phyloP scores from a whole-genome alignment of 2,329 filamentous ascomycete genomes.

The Colletotrichum salicis region DNA sequence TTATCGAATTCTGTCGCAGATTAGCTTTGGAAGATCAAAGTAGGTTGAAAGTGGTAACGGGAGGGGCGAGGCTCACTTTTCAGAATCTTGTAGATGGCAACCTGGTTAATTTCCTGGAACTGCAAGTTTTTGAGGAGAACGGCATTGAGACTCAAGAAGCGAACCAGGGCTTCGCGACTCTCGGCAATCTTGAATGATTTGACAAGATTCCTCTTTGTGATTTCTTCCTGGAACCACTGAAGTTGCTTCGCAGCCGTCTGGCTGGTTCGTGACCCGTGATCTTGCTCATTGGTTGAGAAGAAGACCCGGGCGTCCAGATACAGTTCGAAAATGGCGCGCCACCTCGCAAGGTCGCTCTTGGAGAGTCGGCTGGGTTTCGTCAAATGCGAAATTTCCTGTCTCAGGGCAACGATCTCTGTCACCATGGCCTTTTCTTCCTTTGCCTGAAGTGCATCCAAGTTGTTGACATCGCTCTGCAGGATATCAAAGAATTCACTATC shows the following conservation, averaged over 20 bases:
- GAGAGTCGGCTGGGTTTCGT: constrained; percentile 72
- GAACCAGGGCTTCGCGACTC: constrained; percentile 71
- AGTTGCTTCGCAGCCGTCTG: constrained; percentile 74
- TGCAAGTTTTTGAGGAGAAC: constrained; percentile 81
- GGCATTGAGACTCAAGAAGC: constrained; percentile 79
- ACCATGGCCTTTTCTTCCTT: constrained; percentile 73
- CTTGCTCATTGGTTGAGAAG: constrained; percentile 79
- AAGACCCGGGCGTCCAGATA: constrained; percentile 85
- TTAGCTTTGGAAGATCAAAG: constrained; percentile 18
- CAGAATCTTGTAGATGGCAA: constrained; percentile 82
- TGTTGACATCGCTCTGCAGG: constrained; percentile 76
- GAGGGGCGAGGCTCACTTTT: constrained; percentile 69
- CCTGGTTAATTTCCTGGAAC: constrained; percentile 86
- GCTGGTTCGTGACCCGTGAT: constrained; percentile 75
- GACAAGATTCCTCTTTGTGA: constrained; percentile 68
- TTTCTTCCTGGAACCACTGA: constrained; percentile 76
- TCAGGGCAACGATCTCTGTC: constrained; percentile 71
- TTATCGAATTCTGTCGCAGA: constrained; percentile 81
- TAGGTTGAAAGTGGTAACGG: background rate
- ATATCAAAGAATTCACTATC: constrained; percentile 84
- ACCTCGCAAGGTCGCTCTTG: constrained; percentile 76
- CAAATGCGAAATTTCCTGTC: constrained; percentile 70
- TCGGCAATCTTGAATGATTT: constrained; percentile 73
- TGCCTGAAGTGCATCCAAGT: constrained; percentile 74
- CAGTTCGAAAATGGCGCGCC: constrained; percentile 84